Base-by-base conservation (phyloP, 371 early-diverging fungal species). In the Dipsacomyces acuminosporus region DNA sequence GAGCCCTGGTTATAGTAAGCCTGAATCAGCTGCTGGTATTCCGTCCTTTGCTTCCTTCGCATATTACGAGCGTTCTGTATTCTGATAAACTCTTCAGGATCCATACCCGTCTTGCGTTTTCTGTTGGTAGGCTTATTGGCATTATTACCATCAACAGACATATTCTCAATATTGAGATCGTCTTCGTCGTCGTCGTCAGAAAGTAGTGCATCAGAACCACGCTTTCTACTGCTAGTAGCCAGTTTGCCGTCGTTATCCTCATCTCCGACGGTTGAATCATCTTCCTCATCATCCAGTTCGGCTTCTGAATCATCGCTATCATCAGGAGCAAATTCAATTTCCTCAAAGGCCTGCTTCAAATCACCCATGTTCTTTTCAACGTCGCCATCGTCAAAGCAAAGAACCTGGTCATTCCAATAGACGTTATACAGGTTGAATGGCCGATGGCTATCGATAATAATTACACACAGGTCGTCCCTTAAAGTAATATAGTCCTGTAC, bases 391-490 rank as follows among this genome's bases (percentile, higher is more conserved):
- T 90, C 90, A 54, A 93, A 76, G 4, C 90, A 85, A 41, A 79
- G 74, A 0, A 91, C 78, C 58, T 86, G 80, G 23, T 76, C 77
- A 57, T 80, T 81, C 62, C 77, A 72, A 44, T 76, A 88, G 23
- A 93, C 57, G 49, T 90, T 92, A 22, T 84, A 80, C 8, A 96
- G 78, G 54, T 88, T 79, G 21, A 90, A 72, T 3, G 96, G 96
- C 22, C 96, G 78, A 48, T 89, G 93, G 48, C 86, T 88, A 56
- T 96, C 96, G 41, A 92, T 67, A 3, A 96, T 75, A 54, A 90
- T 84, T 7, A 91, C 80, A 0, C 78, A 79, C 17, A 86, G 75
- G 3, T 78, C 62, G n/a, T 80, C 79, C 4, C 74, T 61, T 23
- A 82, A 48, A 7, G 63, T 59, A 35, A 91, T 77, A 8, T 82